Conservation (phyloP, 2,329 filamentous ascomycete species). For the Fusarium sp. region DNA sequence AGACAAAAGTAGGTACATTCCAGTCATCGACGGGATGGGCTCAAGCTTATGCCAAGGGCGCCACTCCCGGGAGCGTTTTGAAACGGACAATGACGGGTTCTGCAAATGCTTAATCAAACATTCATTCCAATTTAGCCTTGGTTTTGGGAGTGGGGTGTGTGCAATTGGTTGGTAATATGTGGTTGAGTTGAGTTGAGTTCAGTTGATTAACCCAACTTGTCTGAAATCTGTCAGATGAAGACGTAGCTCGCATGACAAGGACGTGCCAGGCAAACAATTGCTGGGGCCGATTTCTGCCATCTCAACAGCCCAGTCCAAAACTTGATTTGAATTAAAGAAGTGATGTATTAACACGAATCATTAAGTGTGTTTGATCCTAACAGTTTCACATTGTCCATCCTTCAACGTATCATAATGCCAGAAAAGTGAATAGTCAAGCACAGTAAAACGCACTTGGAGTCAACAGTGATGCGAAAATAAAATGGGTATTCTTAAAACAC, state of each 20-base stretch:
- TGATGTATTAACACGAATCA: background rate
- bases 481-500: conserved; percentile 32
- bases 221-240: background rate
- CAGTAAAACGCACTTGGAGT: background rate
- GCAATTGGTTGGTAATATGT: background rate
- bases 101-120: conserved; percentile 17
- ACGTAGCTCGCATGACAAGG: conserved; percentile 5
- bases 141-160: background rate
- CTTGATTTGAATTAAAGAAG: background rate
- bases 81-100: conserved; percentile 25
- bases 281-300: background rate
- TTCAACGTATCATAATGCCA: background rate
- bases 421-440: background rate
- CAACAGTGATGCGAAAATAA: background rate
- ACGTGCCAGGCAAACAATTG: background rate
- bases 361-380: background rate
- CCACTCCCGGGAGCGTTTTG: conserved; percentile 32
- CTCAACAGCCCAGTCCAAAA: background rate
- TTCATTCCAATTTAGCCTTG: conserved; percentile 24
- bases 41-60: conserved; percentile 26
- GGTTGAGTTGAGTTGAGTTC: conserved; percentile 5
- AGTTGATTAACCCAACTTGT: background rate
- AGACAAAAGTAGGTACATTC: conserved; percentile 12
- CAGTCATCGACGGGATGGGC: conserved; percentile 5
- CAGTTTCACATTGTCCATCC: conserved; percentile 2